Conservation (phyloP, 1,139 yeast genomes). For the Spathaspora sp. region DNA sequence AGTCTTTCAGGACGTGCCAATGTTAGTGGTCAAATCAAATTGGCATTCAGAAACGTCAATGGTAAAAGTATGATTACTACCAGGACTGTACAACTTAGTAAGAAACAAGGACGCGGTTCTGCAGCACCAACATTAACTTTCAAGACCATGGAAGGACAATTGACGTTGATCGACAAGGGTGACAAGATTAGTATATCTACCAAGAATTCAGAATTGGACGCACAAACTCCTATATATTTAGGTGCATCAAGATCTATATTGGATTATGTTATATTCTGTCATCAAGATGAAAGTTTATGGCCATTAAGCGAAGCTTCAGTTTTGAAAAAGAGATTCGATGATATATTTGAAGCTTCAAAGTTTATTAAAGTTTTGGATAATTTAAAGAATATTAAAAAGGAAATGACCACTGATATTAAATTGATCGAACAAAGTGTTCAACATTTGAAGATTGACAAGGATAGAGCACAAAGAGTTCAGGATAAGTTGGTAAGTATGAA, state of each 20-base stretch:
- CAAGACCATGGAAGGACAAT: constrained; percentile 88
- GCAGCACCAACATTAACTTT: constrained; percentile 55
- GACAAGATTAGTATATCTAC: constrained; percentile 76
- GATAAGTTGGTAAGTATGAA: constrained; percentile 47
- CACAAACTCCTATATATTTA: constrained; percentile 73
- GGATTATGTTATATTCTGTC: constrained; percentile 94
- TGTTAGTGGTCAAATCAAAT: constrained; percentile 85
- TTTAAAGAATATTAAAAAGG: constrained; percentile 74
- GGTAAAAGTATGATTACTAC: constrained; percentile 83
- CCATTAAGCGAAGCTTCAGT: constrained; percentile 90
- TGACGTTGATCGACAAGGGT: constrained; percentile 64
- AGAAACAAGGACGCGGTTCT: constrained; percentile 43
- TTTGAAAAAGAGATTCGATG: constrained; percentile 90
- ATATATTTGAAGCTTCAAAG: constrained; percentile 92
- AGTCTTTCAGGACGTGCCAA: constrained; percentile 72
- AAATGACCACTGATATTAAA: constrained; percentile 71
- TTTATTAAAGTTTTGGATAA: constrained; percentile 88
- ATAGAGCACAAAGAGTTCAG: constrained; percentile 62
- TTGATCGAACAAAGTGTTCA: constrained; percentile 75
- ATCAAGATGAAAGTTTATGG: constrained; percentile 97
- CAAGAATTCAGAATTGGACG: constrained; percentile 82
- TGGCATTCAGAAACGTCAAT: constrained; percentile 76
- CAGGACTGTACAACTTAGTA: constrained; percentile 74
- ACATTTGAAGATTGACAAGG: constrained; percentile 71
- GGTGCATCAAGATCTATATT: constrained; percentile 89